Evolutionary conservation across 352 stramenopile species (phyloP).

Genomic region (Pythium sukuiense): DNA sequence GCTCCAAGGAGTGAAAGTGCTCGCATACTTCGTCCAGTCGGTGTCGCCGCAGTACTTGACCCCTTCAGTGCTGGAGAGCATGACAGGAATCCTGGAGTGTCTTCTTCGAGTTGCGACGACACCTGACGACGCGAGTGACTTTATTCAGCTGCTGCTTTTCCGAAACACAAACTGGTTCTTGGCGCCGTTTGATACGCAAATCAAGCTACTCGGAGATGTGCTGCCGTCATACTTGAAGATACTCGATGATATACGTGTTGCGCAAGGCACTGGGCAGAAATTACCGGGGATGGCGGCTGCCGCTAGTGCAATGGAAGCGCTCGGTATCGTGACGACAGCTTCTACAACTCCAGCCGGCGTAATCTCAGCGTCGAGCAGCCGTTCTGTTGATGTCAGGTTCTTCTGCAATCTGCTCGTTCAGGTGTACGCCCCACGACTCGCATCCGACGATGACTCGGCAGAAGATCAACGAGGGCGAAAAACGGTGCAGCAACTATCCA

Average conservation of each 20-base stretch:
- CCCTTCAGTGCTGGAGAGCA: slow-evolving; percentile 49
- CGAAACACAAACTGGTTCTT: slow-evolving; percentile 83
- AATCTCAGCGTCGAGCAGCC: not conserved
- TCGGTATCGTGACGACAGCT: slow-evolving; percentile 17
- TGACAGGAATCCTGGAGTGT: slow-evolving; percentile 63
- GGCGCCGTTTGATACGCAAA: slow-evolving; percentile 73
- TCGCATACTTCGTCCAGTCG: slow-evolving; percentile 73
- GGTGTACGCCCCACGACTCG: slow-evolving; percentile 43
- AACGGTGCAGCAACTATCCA: slow-evolving; percentile 32
- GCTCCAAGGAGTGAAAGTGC: slow-evolving; percentile 65
- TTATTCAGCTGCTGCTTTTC: slow-evolving; percentile 69
- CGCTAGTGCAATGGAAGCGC: slow-evolving; percentile 26
- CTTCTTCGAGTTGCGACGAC: slow-evolving; percentile 42
- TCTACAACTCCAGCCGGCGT: not conserved
- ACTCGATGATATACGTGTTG: slow-evolving; percentile 38
- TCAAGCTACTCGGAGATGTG: slow-evolving; percentile 58
- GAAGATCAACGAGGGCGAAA: slow-evolving; percentile 35
- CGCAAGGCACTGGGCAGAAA: slow-evolving; percentile 13
- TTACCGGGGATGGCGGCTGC: slow-evolving; percentile 14
- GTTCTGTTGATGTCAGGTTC: slow-evolving; percentile 60
- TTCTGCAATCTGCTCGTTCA: slow-evolving; percentile 80
- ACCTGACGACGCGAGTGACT: slow-evolving; percentile 36
- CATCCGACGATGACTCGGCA: slow-evolving; percentile 26
- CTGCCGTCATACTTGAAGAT: slow-evolving; percentile 60
- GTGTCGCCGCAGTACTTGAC: slow-evolving; percentile 78